These are phyloP conservation scores for Russula vinacea DNA, from an alignment of 768 basidiomycete species.

Conservation along the genomic window DNA sequence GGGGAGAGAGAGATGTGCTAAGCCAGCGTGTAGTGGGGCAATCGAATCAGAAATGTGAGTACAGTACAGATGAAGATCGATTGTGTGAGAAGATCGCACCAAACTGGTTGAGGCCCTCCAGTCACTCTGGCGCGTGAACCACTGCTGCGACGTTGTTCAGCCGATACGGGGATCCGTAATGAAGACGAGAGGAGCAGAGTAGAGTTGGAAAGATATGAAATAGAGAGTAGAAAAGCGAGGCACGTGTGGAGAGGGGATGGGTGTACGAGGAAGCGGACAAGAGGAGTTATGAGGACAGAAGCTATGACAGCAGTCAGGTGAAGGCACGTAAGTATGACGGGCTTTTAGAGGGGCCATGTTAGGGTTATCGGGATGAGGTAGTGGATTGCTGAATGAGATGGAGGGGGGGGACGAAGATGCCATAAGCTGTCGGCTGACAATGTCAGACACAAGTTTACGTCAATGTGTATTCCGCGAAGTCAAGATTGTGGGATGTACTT, in stretches of 20 bases:
- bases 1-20: neutral
- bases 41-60: conserved; percentile 2
- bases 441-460: conserved; percentile 23
- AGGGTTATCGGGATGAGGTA: conserved; percentile 10
- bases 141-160: neutral
- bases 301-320: neutral
- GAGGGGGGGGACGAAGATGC: conserved; percentile 10
- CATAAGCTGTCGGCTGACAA: conserved; percentile 14
- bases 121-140: neutral
- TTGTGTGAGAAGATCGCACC: conserved; percentile 7
- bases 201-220: conserved; percentile 26
- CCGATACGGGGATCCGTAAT: neutral
- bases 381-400: neutral
- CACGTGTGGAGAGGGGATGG: neutral
- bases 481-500: conserved; percentile 2
- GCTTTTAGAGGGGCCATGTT: conserved; percentile 2
- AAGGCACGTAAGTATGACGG: conserved; percentile 22
- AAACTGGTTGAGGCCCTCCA: neutral
- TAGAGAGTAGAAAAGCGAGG: neutral
- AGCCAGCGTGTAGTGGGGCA: conserved; percentile 4
- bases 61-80: neutral
- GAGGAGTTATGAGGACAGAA: neutral
- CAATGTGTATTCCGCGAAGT: conserved; percentile 8
- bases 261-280: neutral
- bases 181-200: neutral